Base-by-base conservation (phyloP, 2,329 filamentous ascomycete genomes). In the Chaetomium strumarium region DNA sequence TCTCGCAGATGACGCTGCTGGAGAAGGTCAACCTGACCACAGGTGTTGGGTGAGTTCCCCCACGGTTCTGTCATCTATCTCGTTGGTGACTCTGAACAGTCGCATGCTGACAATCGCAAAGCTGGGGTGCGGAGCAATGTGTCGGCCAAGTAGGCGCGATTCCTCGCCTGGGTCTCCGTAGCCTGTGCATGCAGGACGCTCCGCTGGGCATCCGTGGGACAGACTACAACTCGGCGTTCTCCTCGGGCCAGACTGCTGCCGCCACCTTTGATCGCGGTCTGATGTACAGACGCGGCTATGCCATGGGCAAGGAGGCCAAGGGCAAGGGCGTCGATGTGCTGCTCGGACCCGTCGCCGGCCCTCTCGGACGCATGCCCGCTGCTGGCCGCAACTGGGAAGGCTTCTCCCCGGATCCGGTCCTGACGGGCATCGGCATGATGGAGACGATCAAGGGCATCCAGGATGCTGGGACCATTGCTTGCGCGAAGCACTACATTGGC, bases 11-110 rank as follows among this genome's bases (percentile, higher is more conserved):
- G 70, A 95, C 90, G 0, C 76, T 96, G 34, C 66, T 83, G 11
- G 91, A 96, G 69, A 96, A 96, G 73, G 90, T 97, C 69, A 97
- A 97, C 68, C 68, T 99, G 58, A 97, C 92, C 2, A 96, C 91
- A 0, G 92, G 92, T 68, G 81, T 86, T 58, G 90, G 90, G 80
- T 92, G 72, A 68, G 83, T 72, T 17, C n/a, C n/a, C n/a, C 2
- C 4, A 16, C 8, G 9, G 33, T 3, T 14, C 33, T 34, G 33
- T 4, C 11, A 10, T 10, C 33, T 11, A 12, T 5, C 11, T 12
- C 31, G 12, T 33, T 7, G 33, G 33, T 14, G n/a, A n/a, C n/a
- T n/a, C n/a, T 14, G 33, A 12, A 10, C 12, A 37, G 8, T n/a
- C 14, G 11, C 5, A n/a, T 17, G 30, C 55, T 36, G 20, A 48